A percentile compares a stretch with the other conserved stretches of the same genome.
phyloP scores from a whole-genome alignment of 129 eudicot genomes.

The Chrysanthemum makinoi region DNA sequence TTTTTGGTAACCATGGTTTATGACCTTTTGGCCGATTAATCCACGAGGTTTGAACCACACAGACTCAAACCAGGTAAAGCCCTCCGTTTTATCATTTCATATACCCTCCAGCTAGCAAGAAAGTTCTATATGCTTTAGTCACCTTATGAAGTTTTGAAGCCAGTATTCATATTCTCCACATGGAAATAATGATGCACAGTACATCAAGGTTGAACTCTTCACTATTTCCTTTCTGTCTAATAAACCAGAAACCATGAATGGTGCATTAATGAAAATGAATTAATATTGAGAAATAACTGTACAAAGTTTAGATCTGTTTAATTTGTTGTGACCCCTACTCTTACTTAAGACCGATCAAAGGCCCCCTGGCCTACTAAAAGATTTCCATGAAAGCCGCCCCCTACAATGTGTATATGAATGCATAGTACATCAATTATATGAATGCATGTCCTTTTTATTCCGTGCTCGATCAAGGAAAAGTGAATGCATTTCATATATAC shows the following conservation, averaged over 20 bases:
- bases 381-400: neutral
- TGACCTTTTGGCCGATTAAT: too few relatives aligned
- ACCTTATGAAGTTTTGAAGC: neutral
- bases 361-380: slow-evolving; percentile 8
- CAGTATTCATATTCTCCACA: neutral
- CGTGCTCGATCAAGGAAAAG: neutral
- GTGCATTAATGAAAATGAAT: slow-evolving; percentile 12
- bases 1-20: too few relatives aligned
- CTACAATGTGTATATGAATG: neutral
- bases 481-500: too few relatives aligned
- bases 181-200: neutral
- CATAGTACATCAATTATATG: neutral
- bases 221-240: neutral
- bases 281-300: neutral
- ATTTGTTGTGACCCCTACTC: slow-evolving; percentile 10
- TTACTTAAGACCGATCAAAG: neutral
- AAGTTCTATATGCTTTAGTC: too few relatives aligned
- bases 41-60: too few relatives aligned
- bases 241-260: neutral
- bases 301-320: neutral
- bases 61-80: too few relatives aligned
- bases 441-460: neutral
- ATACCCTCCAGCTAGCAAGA: too few relatives aligned
- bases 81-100: too few relatives aligned
- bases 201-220: neutral